Percentiles rank a stretch among this genome's conserved stretches.
Conservation (phyloP, 2,329 filamentous ascomycete species). For the Monosporascus cannonballus region DNA sequence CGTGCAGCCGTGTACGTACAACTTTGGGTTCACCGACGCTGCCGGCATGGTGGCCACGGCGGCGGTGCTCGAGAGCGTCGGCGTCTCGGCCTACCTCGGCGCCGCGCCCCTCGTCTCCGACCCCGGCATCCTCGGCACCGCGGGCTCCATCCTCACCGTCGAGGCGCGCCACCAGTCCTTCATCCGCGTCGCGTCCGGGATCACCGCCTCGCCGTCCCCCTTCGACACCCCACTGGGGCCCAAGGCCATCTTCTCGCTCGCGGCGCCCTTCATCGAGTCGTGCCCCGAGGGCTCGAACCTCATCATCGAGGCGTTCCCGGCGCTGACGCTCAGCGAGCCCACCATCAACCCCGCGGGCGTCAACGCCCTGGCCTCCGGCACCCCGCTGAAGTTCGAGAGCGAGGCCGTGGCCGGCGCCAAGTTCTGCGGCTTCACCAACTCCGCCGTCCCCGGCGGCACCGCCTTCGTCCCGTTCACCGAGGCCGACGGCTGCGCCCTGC, state of each 20-base stretch:
- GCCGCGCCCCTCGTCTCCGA: slow-evolving; percentile 60
- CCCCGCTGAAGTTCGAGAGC: slow-evolving; percentile 42
- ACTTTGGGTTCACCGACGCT: slow-evolving; percentile 63
- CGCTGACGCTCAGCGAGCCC: slow-evolving; percentile 44
- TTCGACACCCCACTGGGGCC: slow-evolving; percentile 66
- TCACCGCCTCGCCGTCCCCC: slow-evolving; percentile 57
- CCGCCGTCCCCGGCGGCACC: slow-evolving; percentile 50
- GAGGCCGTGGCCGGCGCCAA: slow-evolving; percentile 44
- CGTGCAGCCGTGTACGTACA: slow-evolving; percentile 64
- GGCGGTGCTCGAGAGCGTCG: slow-evolving; percentile 64
- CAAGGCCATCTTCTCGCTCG: slow-evolving; percentile 66
- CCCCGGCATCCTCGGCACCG: slow-evolving; percentile 55
- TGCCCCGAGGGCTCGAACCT: slow-evolving; percentile 63
- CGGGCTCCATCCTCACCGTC: slow-evolving; percentile 65
- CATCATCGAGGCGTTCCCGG: slow-evolving; percentile 57
- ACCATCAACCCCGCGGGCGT: slow-evolving; percentile 31
- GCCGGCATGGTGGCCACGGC: slow-evolving; percentile 63
- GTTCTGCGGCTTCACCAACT: slow-evolving; percentile 63
- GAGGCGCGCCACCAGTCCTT: slow-evolving; percentile 71
- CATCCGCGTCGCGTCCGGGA: slow-evolving; percentile 54
- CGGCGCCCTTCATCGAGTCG: slow-evolving; percentile 63
- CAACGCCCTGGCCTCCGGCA: slow-evolving; percentile 32
- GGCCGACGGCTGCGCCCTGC: slow-evolving; percentile 52
- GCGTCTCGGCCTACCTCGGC: slow-evolving; percentile 68
- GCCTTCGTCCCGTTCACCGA: slow-evolving; percentile 52